These are phyloP conservation scores for Didymella keratinophila DNA, from an alignment of 2,329 filamentous ascomycete genomes.

Conservation along the genomic window DNA sequence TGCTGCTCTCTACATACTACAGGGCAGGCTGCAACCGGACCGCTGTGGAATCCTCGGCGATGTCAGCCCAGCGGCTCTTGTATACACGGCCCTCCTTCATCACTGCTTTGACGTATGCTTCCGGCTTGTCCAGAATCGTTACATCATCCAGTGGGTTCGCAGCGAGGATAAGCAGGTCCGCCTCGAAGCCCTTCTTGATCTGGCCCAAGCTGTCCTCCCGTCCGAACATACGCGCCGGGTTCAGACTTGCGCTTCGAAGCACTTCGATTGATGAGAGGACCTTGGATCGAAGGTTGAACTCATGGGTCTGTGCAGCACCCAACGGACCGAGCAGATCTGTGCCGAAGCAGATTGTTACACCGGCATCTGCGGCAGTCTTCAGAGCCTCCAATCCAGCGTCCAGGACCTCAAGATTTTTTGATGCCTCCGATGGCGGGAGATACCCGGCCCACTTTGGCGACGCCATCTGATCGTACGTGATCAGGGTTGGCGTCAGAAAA, in stretches of 20 bases:
- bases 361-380: conserved; percentile 59
- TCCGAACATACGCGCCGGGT: conserved; percentile 32
- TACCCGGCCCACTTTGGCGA: conserved; percentile 14
- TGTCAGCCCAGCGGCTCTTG: conserved; percentile 28
- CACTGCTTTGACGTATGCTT: conserved; percentile 59
- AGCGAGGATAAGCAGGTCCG: conserved; percentile 63
- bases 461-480: conserved; percentile 17
- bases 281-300: conserved; percentile 18
- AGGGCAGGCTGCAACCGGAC: conserved; percentile 3
- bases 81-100: conserved; percentile 63
- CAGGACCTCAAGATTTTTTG: conserved; percentile 9
- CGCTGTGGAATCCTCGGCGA: conserved; percentile 3
- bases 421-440: conserved; percentile 5
- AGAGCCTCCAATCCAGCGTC: conserved; percentile 13
- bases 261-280: conserved; percentile 6
- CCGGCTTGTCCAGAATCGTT: conserved; percentile 58
- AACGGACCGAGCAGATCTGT: conserved; percentile 63
- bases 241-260: conserved; percentile 16
- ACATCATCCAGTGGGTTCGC: conserved; percentile 65
- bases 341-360: conserved; percentile 65
- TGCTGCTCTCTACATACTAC: neutral
- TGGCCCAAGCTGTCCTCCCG: conserved; percentile 60
- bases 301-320: conserved; percentile 56
- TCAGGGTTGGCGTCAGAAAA: conserved; percentile 17
- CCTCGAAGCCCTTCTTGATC: conserved; percentile 59